phyloP scores from a whole-genome alignment of 2,329 filamentous ascomycete genomes.

The Balansia obtecta region DNA sequence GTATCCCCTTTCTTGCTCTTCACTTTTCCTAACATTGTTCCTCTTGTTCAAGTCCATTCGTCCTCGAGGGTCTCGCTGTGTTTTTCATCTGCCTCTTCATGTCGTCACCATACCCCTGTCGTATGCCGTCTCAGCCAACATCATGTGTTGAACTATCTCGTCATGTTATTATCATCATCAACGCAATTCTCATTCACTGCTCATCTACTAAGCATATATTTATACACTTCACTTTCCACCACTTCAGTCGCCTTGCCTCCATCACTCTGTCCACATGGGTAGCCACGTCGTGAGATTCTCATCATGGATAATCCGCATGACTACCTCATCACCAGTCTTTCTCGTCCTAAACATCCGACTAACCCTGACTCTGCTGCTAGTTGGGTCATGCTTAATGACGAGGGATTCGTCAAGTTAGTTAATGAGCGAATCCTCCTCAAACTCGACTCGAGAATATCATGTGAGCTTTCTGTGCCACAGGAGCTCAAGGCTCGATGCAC shows the following conservation, averaged over 20 bases:
- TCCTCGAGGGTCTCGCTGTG: not conserved
- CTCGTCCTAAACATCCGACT: slow-evolving; percentile 20
- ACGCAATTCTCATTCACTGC: not conserved
- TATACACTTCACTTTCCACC: not conserved
- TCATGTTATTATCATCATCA: not conserved
- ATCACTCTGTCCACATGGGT: not conserved
- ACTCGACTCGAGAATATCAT: slow-evolving; percentile 65
- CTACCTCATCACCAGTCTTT: slow-evolving; percentile 25
- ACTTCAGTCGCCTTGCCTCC: not conserved
- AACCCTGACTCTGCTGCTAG: slow-evolving; percentile 45
- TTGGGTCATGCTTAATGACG: slow-evolving; percentile 86
- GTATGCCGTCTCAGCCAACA: not conserved
- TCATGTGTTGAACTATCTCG: not conserved
- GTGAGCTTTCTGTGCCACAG: slow-evolving; percentile 61
- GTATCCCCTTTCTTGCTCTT: not conserved
- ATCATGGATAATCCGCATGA: slow-evolving; percentile 30
- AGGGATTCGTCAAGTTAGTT: slow-evolving; percentile 71
- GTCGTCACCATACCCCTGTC: not conserved
- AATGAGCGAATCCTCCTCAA: slow-evolving; percentile 73
- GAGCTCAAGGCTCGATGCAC: slow-evolving; percentile 47
- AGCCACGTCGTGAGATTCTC: slow-evolving; percentile 1
- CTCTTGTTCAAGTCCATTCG: not conserved
- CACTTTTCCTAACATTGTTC: not conserved
- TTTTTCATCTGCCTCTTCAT: not conserved
- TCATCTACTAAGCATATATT: not conserved